These are phyloP conservation scores for Rutidosis leptorrhynchoides DNA, from an alignment of 129 eudicot genomes.

Conservation along the genomic window DNA sequence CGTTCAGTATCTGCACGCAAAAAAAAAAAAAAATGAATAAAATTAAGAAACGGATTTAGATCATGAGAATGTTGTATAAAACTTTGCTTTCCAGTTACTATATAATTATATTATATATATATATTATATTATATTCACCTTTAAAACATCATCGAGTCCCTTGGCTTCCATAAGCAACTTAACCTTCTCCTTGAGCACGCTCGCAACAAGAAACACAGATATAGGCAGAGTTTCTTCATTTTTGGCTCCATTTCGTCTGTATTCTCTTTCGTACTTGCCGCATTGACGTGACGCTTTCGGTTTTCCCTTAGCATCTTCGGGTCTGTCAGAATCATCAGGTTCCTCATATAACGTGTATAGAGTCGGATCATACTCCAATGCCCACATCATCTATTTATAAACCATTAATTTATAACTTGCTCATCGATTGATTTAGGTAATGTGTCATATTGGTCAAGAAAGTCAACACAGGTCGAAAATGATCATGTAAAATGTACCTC, in stretches of 20 bases:
- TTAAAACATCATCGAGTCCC: conserved; percentile 90
- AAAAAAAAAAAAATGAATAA: not conserved
- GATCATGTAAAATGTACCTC: conserved; percentile 51
- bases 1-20: conserved; percentile 81
- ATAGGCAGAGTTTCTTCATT: conserved; percentile 75
- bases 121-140: conserved; percentile 40
- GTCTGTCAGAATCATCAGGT: conserved; percentile 41
- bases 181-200: conserved; percentile 82
- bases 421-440: not conserved
- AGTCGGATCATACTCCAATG: conserved; percentile 85
- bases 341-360: conserved; percentile 36
- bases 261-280: conserved; percentile 87
- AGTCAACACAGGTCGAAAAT: not conserved
- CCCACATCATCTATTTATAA: conserved; percentile 96
- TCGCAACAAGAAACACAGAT: conserved; percentile 89
- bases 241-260: conserved; percentile 58
- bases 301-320: conserved; percentile 67
- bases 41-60: conserved; percentile 1
- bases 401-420: conserved; percentile 6
- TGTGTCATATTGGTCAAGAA: not conserved
- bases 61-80: conserved; percentile 6
- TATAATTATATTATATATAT: not conserved
- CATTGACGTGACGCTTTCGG: conserved; percentile 74
- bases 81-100: not conserved
- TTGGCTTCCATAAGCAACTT: conserved; percentile 83